These are phyloP conservation scores for Parachaetomium inaequale DNA, from an alignment of 495 filamentous ascomycete species.

Conservation along the genomic window DNA sequence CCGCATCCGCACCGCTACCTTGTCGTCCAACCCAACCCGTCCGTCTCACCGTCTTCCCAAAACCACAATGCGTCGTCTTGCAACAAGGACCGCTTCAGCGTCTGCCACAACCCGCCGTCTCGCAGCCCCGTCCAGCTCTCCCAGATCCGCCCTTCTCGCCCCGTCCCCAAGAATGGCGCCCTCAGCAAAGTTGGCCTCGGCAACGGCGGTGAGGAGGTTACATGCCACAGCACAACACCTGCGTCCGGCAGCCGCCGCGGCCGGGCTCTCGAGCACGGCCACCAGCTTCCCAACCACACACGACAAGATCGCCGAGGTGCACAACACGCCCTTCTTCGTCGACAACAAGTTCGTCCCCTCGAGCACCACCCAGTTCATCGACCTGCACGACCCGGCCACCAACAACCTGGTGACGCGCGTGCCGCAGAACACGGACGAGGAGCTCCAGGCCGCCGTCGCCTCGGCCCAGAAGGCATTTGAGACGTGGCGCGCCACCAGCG, in stretches of 20 bases:
- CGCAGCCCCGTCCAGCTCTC: conserved; percentile 13
- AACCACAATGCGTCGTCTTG: conserved; percentile 42
- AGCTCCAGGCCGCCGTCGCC: conserved; percentile 81
- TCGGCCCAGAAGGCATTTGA: conserved; percentile 90
- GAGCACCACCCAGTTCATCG: conserved; percentile 76
- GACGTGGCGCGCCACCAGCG: conserved; percentile 75
- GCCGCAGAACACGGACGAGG: conserved; percentile 86
- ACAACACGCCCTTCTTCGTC: conserved; percentile 85
- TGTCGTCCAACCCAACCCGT: background rate
- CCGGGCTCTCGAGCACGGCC: conserved; percentile 57
- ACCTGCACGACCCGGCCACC: conserved; percentile 91
- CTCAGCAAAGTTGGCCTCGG: conserved; percentile 24
- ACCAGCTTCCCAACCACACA: conserved; percentile 78
- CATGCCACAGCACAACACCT: conserved; percentile 62
- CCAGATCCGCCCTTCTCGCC: conserved; percentile 22
- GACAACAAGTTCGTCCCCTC: conserved; percentile 86
- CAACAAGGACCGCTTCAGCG: conserved; percentile 32
- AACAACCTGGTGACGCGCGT: conserved; percentile 99
- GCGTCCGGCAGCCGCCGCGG: conserved; percentile 31
- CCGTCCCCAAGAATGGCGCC: conserved; percentile 38
- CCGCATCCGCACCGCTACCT: background rate
- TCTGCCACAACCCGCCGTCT: conserved; percentile 31
- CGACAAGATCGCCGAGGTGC: conserved; percentile 66
- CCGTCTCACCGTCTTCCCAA: background rate
- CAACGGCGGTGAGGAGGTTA: conserved; percentile 43